phyloP scores from a whole-genome alignment of 192 early-diverging fungal species.

The Mortierella hygrophila region DNA sequence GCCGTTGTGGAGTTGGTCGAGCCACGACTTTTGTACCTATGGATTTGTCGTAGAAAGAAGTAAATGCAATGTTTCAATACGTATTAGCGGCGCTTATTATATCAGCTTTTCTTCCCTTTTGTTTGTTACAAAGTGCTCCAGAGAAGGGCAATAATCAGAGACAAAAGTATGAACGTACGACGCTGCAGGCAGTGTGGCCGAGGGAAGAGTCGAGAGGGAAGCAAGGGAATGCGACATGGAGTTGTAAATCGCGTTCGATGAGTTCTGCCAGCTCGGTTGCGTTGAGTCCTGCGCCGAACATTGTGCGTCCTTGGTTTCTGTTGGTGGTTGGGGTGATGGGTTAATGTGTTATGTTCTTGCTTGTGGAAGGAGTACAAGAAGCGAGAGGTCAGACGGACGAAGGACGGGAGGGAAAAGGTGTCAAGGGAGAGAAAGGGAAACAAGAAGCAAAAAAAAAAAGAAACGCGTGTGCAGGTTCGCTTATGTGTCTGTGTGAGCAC shows the following conservation, averaged over 20 bases:
- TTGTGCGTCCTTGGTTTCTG: background rate
- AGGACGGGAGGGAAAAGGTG: background rate
- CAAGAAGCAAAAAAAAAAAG: background rate
- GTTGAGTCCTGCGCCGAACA: conserved; percentile 47
- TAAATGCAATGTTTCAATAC: background rate
- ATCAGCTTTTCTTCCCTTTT: background rate
- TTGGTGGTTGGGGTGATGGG: too few species aligned
- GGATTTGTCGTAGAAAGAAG: background rate
- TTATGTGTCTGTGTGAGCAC: background rate
- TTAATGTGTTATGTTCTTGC: background rate
- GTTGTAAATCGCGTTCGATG: conserved; percentile 64
- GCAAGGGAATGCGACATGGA: conserved; percentile 69
- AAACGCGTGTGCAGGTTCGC: background rate
- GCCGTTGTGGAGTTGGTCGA: conserved; percentile 40
- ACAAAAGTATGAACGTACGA: conserved; percentile 45
- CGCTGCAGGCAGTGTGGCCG: conserved; percentile 66
- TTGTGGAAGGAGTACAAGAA: background rate
- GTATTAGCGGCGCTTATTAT: background rate
- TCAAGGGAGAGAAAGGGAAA: background rate
- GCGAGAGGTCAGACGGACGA: background rate
- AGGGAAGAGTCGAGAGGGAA: conserved; percentile 61
- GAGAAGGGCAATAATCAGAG: background rate
- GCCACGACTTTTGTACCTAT: conserved; percentile 49
- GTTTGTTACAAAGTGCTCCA: background rate
- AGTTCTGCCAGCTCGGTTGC: conserved; percentile 48